phyloP scores from a whole-genome alignment of 805 yeast species.

The Komagataella mondaviorum region DNA sequence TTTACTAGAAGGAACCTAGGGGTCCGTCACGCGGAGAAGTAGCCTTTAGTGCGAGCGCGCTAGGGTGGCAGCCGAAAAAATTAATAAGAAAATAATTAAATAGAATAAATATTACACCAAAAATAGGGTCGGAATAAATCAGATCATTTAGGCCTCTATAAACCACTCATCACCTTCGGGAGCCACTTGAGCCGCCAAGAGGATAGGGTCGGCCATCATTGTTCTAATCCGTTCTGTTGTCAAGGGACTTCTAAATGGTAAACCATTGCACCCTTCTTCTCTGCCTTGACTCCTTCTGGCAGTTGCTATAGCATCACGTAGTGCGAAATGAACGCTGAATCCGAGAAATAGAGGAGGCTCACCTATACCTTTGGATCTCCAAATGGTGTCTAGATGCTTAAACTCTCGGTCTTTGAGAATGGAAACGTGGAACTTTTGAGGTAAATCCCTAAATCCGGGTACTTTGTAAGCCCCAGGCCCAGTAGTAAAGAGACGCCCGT shows the following conservation, averaged over 20 bases:
- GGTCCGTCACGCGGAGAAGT: neutral
- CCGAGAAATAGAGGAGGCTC: conserved; percentile 38
- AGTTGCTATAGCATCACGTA: conserved; percentile 25
- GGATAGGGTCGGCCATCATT: neutral
- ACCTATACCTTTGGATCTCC: conserved; percentile 32
- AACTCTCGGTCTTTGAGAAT: conserved; percentile 26
- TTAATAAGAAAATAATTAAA: too few species aligned
- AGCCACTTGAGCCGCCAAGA: neutral
- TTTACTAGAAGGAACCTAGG: neutral
- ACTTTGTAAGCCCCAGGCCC: conserved; percentile 38
- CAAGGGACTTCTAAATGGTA: conserved; percentile 23
- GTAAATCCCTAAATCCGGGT: conserved; percentile 34
- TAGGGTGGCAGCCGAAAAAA: neutral
- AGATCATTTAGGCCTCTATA: neutral
- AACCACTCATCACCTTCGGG: neutral
- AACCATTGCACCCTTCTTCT: conserved; percentile 8
- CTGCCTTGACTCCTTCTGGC: conserved; percentile 21
- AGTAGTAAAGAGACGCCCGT: conserved; percentile 27
- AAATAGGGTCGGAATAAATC: neutral
- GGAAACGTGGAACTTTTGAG: conserved; percentile 28
- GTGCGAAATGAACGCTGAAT: conserved; percentile 25
- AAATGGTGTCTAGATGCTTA: conserved; percentile 27
- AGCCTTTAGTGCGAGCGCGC: neutral
- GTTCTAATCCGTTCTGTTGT: conserved; percentile 29
- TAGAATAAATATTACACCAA: too few species aligned